Evolutionary conservation across 164 flowering plant species (phyloP).

Genomic region (Tetracentron sinense): DNA sequence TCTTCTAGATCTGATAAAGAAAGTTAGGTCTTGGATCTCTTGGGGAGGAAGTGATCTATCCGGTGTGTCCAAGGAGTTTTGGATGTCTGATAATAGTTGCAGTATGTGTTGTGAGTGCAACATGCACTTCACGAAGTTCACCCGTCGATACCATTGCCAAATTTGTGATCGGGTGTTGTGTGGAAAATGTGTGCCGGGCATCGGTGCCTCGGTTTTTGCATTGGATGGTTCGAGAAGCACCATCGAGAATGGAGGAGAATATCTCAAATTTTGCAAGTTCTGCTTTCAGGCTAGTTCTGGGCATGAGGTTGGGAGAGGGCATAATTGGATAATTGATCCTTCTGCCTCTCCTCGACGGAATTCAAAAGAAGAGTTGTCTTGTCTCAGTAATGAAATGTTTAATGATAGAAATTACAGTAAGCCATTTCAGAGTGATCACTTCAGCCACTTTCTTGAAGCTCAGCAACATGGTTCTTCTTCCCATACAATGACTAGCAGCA

Average conservation of each 20-base stretch:
- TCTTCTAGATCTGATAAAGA: conserved; percentile 45
- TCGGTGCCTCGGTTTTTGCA: conserved; percentile 20
- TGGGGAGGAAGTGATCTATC: conserved; percentile 28
- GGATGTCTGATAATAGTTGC: conserved; percentile 29
- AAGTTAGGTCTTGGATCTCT: conserved; percentile 60
- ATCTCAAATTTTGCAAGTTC: conserved; percentile 47
- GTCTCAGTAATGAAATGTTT: conserved; percentile 24
- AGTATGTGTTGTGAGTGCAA: conserved; percentile 53
- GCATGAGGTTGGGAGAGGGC: conserved; percentile 30
- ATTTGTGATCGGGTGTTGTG: conserved; percentile 59
- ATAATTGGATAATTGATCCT: conserved; percentile 54
- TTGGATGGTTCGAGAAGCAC: conserved; percentile 15
- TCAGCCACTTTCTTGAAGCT: conserved; percentile 31
- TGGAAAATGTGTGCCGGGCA: conserved; percentile 42
- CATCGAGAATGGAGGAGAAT: conserved; percentile 6
- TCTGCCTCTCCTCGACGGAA: conserved; percentile 48
- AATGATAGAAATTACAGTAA: conserved; percentile 13
- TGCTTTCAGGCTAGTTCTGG: conserved; percentile 36
- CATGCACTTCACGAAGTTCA: conserved; percentile 21
- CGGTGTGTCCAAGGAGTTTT: conserved; percentile 21
- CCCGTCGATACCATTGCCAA: conserved; percentile 42
- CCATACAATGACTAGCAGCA: conserved; percentile 28
- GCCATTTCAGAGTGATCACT: conserved; percentile 28
- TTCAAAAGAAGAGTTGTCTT: conserved; percentile 45
- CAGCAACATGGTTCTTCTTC: conserved; percentile 38